Evolutionary conservation across 768 basidiomycete genomes (phyloP).

Genomic region (Collybia nuda): DNA sequence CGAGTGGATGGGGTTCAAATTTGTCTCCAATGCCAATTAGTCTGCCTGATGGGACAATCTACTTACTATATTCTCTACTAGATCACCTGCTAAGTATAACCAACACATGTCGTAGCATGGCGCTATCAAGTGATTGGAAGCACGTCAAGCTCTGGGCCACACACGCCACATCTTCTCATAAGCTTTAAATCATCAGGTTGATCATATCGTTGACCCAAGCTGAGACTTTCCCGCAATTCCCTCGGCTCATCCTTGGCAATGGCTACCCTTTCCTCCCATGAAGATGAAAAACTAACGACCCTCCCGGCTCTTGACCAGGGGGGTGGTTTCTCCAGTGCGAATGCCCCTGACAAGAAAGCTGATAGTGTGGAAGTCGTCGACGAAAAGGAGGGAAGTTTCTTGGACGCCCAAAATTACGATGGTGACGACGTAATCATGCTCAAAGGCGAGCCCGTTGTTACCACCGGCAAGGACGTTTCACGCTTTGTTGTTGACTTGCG

Average conservation of each 20-base stretch:
- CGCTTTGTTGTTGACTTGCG: conserved; percentile 53
- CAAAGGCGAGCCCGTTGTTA: conserved; percentile 42
- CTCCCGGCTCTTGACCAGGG: neutral
- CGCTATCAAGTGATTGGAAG: no score
- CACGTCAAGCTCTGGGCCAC: no score
- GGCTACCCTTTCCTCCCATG: neutral
- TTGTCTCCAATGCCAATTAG: no score
- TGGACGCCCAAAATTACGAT: conserved; percentile 18
- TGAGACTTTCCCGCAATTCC: neutral
- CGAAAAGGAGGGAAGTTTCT: conserved; percentile 15
- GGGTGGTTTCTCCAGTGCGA: neutral
- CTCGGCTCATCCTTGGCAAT: neutral
- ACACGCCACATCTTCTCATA: no score
- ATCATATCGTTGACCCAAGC: no score
- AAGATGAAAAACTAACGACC: neutral
- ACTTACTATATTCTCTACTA: no score
- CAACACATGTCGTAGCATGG: neutral
- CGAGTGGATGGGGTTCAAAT: no score
- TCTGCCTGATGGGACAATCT: no score
- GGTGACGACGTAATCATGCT: conserved; percentile 28
- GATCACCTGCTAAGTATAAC: no score
- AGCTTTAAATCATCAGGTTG: no score
- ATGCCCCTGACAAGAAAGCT: conserved; percentile 6
- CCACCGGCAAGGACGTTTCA: conserved; percentile 50
- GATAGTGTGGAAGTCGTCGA: conserved; percentile 5